Conservation (phyloP, 768 basidiomycete genomes). For the Lactarius deliciosus region DNA sequence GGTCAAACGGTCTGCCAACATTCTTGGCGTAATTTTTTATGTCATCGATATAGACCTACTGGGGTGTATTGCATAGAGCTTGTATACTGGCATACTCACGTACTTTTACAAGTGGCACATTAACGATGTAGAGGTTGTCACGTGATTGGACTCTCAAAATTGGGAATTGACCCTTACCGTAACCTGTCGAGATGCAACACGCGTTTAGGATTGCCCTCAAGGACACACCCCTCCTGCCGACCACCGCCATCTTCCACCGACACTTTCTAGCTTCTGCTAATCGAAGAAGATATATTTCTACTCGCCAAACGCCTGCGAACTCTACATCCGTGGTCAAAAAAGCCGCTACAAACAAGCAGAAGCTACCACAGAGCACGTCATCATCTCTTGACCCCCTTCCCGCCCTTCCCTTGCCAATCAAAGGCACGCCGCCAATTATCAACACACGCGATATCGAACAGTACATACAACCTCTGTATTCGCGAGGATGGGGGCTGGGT, state of each 20-base stretch:
- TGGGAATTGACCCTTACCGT: background rate
- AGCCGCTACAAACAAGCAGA: background rate
- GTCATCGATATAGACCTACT: background rate
- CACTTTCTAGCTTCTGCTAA: background rate
- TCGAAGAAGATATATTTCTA: background rate
- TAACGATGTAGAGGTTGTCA: background rate
- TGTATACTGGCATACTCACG: background rate
- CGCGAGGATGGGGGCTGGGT: constrained; percentile 21
- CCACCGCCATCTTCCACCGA: background rate
- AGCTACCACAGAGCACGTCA: background rate
- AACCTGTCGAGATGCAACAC: constrained; percentile 9
- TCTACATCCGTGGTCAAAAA: background rate
- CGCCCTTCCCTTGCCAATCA: background rate
- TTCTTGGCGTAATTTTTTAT: constrained; percentile 38
- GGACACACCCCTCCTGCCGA: background rate
- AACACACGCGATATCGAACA: constrained; percentile 15
- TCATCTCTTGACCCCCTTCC: constrained; percentile 18
- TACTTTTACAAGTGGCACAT: no score
- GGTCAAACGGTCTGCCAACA: constrained; percentile 67
- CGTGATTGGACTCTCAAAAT: background rate
- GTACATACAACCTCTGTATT: constrained; percentile 21
- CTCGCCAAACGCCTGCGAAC: constrained; percentile 7
- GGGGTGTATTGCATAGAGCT: constrained; percentile 14
- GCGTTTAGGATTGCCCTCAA: background rate
- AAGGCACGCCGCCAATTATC: constrained; percentile 10